Percentiles rank a stretch among this genome's conserved stretches.
These are phyloP conservation scores for Blastomyces emzantsi DNA, from an alignment of 2,329 filamentous ascomycete genomes.

Conservation along the genomic window DNA sequence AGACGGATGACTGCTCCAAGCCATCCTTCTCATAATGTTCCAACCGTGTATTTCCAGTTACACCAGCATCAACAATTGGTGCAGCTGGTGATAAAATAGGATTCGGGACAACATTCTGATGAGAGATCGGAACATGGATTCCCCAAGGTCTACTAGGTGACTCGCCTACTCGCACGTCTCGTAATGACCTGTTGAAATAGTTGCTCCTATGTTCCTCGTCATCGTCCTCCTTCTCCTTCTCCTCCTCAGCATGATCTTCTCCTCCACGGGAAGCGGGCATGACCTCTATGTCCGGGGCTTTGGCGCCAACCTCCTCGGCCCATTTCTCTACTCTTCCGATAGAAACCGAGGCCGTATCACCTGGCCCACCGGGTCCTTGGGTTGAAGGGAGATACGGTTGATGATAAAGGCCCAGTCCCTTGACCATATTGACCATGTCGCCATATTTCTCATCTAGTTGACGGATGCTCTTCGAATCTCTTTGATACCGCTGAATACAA, in stretches of 20 bases:
- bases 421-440: constrained; percentile 87
- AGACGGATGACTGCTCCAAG: constrained; percentile 12
- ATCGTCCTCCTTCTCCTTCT: not conserved
- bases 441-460: constrained; percentile 93
- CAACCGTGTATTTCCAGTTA: constrained; percentile 13
- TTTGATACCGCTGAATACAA: constrained; percentile 82
- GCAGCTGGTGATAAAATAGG: constrained; percentile 21
- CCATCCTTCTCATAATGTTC: constrained; percentile 16
- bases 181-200: constrained; percentile 74
- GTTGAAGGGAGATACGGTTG: constrained; percentile 69
- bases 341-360: constrained; percentile 37
- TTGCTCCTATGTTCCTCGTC: constrained; percentile 55
- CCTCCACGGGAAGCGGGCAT: constrained; percentile 24
- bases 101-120: constrained; percentile 34
- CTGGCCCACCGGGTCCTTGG: constrained; percentile 35
- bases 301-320: constrained; percentile 66
- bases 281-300: constrained; percentile 35
- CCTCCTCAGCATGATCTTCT: constrained; percentile 20
- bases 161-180: constrained; percentile 87
- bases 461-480: constrained; percentile 72
- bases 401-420: constrained; percentile 78
- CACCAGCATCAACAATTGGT: constrained; percentile 17
- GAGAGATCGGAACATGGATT: constrained; percentile 63
- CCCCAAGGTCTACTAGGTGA: constrained; percentile 91
- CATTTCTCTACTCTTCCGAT: constrained; percentile 73